A percentile compares a stretch with the other conserved stretches of the same genome.
phyloP scores from a whole-genome alignment of 2,329 filamentous ascomycete species.

The Cadophora gregata region DNA sequence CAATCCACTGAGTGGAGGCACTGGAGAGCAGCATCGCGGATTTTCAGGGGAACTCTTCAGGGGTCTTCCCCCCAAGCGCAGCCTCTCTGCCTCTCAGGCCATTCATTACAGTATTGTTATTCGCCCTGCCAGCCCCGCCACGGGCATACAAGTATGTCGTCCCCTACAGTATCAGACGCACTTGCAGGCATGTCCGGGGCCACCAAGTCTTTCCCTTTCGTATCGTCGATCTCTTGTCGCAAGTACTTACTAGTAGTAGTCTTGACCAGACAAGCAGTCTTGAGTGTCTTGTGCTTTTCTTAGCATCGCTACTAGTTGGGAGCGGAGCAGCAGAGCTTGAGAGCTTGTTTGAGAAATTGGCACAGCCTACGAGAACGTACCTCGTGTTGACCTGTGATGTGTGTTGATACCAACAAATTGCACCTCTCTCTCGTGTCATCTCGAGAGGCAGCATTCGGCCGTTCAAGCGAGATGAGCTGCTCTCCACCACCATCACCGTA shows the following conservation, averaged over 20 bases:
- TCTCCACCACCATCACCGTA: slow-evolving; percentile 3
- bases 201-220: background rate
- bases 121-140: background rate
- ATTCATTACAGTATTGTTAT: too few relatives aligned
- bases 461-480: background rate
- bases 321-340: background rate
- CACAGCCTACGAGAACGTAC: background rate
- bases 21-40: background rate
- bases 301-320: background rate
- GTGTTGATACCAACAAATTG: background rate
- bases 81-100: background rate
- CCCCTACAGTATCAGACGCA: background rate
- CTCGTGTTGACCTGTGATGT: background rate
- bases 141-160: background rate
- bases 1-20: too few relatives aligned
- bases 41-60: slow-evolving; percentile 6
- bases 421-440: background rate
- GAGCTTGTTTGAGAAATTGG: slow-evolving; percentile 6
- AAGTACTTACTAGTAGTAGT: too few relatives aligned
- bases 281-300: slow-evolving; percentile 15
- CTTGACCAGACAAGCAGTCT: slow-evolving; percentile 2
- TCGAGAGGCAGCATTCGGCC: background rate
- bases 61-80: background rate
- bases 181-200: background rate
- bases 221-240: background rate